Conservation (phyloP, 2,329 filamentous ascomycete genomes). For the Colletotrichum aenigma region DNA sequence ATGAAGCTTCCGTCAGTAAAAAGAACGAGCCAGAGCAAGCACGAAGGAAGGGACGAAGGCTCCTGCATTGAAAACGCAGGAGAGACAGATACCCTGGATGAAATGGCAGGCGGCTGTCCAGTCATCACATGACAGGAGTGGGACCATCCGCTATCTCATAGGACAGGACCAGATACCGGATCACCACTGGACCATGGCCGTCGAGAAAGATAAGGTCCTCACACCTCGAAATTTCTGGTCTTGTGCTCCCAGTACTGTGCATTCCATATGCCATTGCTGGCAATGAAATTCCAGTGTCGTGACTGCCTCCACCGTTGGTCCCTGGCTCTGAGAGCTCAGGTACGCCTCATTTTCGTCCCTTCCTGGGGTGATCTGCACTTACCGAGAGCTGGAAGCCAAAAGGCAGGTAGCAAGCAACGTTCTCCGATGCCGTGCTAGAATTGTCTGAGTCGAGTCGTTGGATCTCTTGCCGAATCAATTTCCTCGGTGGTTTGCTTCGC, state of each 20-base stretch:
- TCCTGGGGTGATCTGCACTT: not conserved
- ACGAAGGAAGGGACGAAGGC: not conserved
- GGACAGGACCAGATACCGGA: not conserved
- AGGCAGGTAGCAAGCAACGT: not conserved
- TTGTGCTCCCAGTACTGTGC: not conserved
- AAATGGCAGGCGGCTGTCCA: not conserved
- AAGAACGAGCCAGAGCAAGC: not conserved
- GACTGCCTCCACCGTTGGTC: not conserved
- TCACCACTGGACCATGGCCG: not conserved
- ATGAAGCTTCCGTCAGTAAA: not conserved
- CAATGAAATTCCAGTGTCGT: not conserved
- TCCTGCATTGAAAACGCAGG: not conserved
- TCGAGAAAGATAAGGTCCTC: not conserved
- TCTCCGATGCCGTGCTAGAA: not conserved
- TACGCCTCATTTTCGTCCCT: not conserved
- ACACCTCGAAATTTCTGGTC: not conserved
- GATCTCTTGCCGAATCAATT: not conserved
- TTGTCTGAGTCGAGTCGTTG: not conserved
- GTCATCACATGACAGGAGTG: not conserved
- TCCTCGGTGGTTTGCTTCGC: not conserved
- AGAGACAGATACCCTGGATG: not conserved
- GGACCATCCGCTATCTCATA: not conserved
- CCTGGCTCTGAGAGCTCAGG: not conserved
- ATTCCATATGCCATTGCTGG: not conserved
- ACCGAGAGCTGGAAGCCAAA: not conserved